Base-by-base conservation (phyloP, 345 rosid genomes). In the Boechera divaricarpa region DNA sequence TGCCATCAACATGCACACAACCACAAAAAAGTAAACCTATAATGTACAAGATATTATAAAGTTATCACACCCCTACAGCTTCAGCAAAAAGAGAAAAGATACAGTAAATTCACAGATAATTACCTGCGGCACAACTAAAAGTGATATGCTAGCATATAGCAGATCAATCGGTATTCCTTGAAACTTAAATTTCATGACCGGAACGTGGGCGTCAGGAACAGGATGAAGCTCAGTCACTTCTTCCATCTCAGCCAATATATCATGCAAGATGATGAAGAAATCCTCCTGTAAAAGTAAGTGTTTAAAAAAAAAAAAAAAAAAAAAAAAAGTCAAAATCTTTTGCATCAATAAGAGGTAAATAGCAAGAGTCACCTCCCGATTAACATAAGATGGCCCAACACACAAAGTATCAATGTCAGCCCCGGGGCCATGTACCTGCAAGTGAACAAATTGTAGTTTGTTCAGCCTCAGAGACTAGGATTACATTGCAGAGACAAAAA, bases 141-240 rank as follows among this genome's bases (percentile, higher is more conserved):
- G 89, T 31, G 95, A 87, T 63, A 92, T 81, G 69, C 97, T 94
- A 63, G 99, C 99, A 82, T 94, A 94, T 21, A 94, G 95, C 57
- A 94, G 97, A 83, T 94, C 99, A 60, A 94, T 76, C 8, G 97
- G 87, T 85, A 90, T 89, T 79, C 97, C 97, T 77, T 85, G 90
- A 74, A 88, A 94, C 78, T 92, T 94, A 76, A 94, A 90, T 83
- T 89, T 94, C 99, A 94, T 89, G 54, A 92, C 97, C 2, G 99
- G 99, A 42, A 94, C 99, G 64, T 94, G 96, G 77, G 99, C 99
- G 69, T 94, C 92, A 2, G 99, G 97, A 81, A 94, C 88, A 41
- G 98, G 94, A 69, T 94, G 98, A 67, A 94, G 86, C 82, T 92
- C 98, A 28, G 90, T 84, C 15, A 94, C 90, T 82, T 90, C 95